Conservation (phyloP, 495 filamentous ascomycete species). For the Podospora pseudocomata region DNA sequence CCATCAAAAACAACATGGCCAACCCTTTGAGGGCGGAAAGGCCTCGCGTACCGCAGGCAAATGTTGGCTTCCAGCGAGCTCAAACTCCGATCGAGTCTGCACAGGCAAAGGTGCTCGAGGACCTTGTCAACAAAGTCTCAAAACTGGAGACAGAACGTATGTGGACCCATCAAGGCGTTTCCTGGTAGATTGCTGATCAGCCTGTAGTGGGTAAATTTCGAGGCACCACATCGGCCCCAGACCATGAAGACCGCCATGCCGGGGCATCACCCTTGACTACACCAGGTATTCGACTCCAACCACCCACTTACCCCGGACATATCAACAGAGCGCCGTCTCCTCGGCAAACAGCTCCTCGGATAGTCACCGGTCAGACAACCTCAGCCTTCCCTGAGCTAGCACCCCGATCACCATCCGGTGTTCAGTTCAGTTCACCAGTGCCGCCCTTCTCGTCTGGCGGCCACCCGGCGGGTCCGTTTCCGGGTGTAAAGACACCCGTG, state of each 20-base stretch:
- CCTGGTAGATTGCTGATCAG: neutral
- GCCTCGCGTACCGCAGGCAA: neutral
- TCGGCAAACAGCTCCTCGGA: neutral
- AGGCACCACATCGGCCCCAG: neutral
- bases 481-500: neutral
- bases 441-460: constrained; percentile 1
- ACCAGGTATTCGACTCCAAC: neutral
- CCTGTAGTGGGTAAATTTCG: neutral
- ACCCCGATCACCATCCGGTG: constrained; percentile 5
- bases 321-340: constrained; percentile 6
- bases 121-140: neutral
- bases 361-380: neutral
- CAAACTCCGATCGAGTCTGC: neutral
- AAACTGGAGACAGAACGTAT: neutral
- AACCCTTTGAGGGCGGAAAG: neutral
- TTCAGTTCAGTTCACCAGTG: constrained; percentile 6
- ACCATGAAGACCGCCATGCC: neutral
- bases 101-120: neutral
- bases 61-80: neutral
- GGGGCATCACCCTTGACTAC: neutral
- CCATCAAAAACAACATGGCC: neutral
- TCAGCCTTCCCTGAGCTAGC: neutral
- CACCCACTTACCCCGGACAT: neutral
- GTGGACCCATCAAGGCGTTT: neutral
- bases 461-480: neutral